These are phyloP conservation scores for Euphorbia peplus DNA, from an alignment of 345 rosid species.

Conservation along the genomic window DNA sequence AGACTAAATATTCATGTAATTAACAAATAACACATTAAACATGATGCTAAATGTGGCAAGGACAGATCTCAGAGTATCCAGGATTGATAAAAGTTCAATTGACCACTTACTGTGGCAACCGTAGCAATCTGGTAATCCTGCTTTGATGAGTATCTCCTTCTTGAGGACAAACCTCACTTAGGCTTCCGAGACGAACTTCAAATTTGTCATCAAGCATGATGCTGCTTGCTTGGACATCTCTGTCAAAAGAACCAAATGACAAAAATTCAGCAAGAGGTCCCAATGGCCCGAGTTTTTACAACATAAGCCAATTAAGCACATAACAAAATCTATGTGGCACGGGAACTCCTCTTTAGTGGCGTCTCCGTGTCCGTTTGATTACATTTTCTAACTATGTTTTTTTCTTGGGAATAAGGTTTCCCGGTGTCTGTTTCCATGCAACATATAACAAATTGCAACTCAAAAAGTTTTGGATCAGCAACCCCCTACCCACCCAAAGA, in stretches of 20 bases:
- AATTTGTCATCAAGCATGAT: slow-evolving; percentile 97
- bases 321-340: no score
- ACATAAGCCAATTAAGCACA: neutral
- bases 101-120: slow-evolving; percentile 83
- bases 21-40: neutral
- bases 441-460: neutral
- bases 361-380: no score
- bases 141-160: slow-evolving; percentile 90
- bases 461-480: neutral
- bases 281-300: neutral
- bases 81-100: neutral
- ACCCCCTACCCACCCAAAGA: neutral
- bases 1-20: neutral
- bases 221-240: slow-evolving; percentile 99
- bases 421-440: no score
- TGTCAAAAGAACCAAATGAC: slow-evolving; percentile 31
- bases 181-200: slow-evolving; percentile 93
- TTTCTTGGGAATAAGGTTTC: no score
- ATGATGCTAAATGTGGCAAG: neutral
- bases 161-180: slow-evolving; percentile 73
- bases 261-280: slow-evolving; percentile 23
- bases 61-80: neutral
- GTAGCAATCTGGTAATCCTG: slow-evolving; percentile 79
- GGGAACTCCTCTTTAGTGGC: no score
- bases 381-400: no score